Conservation (phyloP, 495 filamentous ascomycete genomes). For the Acidiella bohemica region DNA sequence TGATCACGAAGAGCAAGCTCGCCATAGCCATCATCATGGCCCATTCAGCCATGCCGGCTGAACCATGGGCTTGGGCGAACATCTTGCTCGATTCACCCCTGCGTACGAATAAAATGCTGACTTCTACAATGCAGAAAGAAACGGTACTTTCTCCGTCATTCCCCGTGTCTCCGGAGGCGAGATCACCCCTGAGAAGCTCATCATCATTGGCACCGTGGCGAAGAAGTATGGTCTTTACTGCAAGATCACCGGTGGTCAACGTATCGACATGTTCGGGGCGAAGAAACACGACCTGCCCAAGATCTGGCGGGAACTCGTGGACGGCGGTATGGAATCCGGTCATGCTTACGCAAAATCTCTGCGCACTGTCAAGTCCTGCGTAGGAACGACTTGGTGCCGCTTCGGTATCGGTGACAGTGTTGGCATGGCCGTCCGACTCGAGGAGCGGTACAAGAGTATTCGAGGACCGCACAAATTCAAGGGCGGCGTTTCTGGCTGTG, state of each 20-base stretch:
- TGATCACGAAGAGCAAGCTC: too few relatives aligned
- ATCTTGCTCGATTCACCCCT: too few relatives aligned
- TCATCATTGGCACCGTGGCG: slow-evolving; percentile 76
- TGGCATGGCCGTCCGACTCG: slow-evolving; percentile 86
- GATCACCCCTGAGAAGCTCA: slow-evolving; percentile 82
- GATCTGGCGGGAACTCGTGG: slow-evolving; percentile 80
- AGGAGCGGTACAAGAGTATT: slow-evolving; percentile 91
- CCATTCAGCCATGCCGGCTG: too few relatives aligned
- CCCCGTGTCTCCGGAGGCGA: slow-evolving; percentile 79
- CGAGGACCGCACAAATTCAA: slow-evolving; percentile 89
- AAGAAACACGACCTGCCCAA: slow-evolving; percentile 77
- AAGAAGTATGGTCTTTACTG: slow-evolving; percentile 82
- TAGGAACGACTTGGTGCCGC: slow-evolving; percentile 89
- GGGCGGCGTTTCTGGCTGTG: slow-evolving; percentile 81
- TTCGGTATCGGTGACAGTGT: slow-evolving; percentile 92
- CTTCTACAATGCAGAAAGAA: slow-evolving; percentile 90
- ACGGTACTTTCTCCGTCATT: slow-evolving; percentile 86
- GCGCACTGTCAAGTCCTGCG: slow-evolving; percentile 87
- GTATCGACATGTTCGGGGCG: slow-evolving; percentile 41
- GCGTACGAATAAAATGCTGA: too few relatives aligned
- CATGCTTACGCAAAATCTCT: slow-evolving; percentile 91
- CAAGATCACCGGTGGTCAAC: slow-evolving; percentile 91
- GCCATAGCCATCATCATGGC: too few relatives aligned
- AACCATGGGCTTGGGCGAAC: too few relatives aligned
- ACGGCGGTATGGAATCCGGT: slow-evolving; percentile 89